A percentile compares a stretch with the other conserved stretches of the same genome.
Conservation (phyloP, 768 basidiomycete species). For the Phaeolepiota aurea region DNA sequence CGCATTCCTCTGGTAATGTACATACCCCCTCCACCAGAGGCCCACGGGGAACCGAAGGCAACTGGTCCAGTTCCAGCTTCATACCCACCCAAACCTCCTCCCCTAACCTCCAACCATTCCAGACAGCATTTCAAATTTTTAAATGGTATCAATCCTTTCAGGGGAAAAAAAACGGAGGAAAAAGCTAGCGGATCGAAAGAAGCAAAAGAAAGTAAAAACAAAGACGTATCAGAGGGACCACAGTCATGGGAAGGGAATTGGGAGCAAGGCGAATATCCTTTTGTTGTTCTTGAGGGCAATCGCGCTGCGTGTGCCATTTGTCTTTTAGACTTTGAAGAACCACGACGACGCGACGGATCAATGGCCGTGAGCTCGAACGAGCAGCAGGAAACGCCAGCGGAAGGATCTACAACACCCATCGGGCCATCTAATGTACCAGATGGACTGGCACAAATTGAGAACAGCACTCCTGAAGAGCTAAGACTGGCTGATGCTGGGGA, state of each 20-base stretch:
- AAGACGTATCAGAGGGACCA: slow-evolving; percentile 22
- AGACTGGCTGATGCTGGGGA: slow-evolving; percentile 66
- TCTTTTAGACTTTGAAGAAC: slow-evolving; percentile 79
- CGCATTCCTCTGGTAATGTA: slow-evolving; percentile 80
- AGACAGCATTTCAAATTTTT: slow-evolving; percentile 52
- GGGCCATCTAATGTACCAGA: background rate
- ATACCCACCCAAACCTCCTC: slow-evolving; percentile 52
- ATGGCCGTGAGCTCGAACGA: background rate
- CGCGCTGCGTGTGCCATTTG: slow-evolving; percentile 83
- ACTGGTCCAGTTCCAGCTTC: slow-evolving; percentile 37
- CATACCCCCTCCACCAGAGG: slow-evolving; percentile 70
- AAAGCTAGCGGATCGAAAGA: slow-evolving; percentile 5
- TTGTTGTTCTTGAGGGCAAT: slow-evolving; percentile 75
- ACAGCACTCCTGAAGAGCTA: slow-evolving; percentile 31
- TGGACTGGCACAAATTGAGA: slow-evolving; percentile 4
- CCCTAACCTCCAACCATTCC: slow-evolving; percentile 12
- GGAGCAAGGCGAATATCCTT: slow-evolving; percentile 72
- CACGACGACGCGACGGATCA: slow-evolving; percentile 24
- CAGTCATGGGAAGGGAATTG: slow-evolving; percentile 72
- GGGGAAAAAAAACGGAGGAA: slow-evolving; percentile 11
- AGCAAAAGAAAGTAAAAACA: slow-evolving; percentile 9
- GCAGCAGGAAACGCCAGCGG: background rate
- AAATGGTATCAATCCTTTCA: slow-evolving; percentile 18
- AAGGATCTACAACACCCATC: background rate
- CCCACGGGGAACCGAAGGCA: slow-evolving; percentile 20